Percentiles rank a stretch among this genome's conserved stretches.
These are phyloP conservation scores for Wallacemonas sp. DNA, from an alignment of 208 protist species.

Conservation along the genomic window DNA sequence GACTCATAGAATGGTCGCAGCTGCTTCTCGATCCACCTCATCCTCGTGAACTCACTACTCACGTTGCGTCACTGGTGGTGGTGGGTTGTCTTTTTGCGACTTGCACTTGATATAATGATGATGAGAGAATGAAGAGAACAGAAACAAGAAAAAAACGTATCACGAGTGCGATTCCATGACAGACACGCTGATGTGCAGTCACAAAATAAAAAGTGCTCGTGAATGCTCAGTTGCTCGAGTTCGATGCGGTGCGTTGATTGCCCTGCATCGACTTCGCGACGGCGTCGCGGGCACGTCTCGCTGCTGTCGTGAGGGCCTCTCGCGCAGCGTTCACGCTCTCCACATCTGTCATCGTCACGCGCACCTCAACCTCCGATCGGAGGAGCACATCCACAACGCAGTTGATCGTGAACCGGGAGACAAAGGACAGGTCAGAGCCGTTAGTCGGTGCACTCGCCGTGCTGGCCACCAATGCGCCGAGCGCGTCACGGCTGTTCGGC, in stretches of 20 bases:
- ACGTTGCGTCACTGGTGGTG: too few relatives aligned
- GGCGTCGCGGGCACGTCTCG: conserved; percentile 40
- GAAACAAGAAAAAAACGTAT: conserved; percentile 13
- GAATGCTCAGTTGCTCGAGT: neutral
- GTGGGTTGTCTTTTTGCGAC: too few relatives aligned
- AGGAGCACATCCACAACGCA: neutral
- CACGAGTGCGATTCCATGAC: too few relatives aligned
- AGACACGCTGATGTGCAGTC: neutral
- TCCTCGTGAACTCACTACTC: too few relatives aligned
- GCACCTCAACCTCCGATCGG: neutral
- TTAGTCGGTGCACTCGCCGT: too few relatives aligned
- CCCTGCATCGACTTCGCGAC: conserved; percentile 42
- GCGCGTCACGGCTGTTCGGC: too few relatives aligned
- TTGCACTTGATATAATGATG: too few relatives aligned
- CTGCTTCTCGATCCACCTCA: too few relatives aligned
- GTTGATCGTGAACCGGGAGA: neutral
- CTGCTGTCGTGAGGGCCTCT: conserved; percentile 31
- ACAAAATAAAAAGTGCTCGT: neutral
- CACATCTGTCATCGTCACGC: neutral
- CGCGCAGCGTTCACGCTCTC: conserved; percentile 30
- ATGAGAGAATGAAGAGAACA: conserved; percentile 11
- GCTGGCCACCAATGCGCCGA: too few relatives aligned
- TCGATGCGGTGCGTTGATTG: neutral
- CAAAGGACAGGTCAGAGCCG: neutral
- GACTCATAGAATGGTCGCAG: too few relatives aligned